These are phyloP conservation scores for Fusarium setosum DNA, from an alignment of 2,329 filamentous ascomycete genomes.

Conservation along the genomic window DNA sequence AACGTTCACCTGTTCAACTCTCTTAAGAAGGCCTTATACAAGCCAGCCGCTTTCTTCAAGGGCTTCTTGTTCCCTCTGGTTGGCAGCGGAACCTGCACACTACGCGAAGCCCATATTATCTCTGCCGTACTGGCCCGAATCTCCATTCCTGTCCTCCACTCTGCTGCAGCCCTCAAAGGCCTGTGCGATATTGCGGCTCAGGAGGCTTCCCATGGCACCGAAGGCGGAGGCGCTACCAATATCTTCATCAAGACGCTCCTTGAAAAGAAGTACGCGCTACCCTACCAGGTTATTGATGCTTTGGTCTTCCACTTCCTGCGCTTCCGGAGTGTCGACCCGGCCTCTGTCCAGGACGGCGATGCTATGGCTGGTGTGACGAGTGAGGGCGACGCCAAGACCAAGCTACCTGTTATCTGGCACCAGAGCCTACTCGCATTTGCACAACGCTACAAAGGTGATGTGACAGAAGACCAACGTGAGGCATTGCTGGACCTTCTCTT, in stretches of 20 bases:
- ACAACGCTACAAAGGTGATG: slow-evolving; percentile 93
- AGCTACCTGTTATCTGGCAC: slow-evolving; percentile 95
- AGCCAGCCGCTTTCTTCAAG: slow-evolving; percentile 96
- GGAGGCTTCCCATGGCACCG: slow-evolving; percentile 83
- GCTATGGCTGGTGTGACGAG: slow-evolving; percentile 60
- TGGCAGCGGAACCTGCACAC: slow-evolving; percentile 84
- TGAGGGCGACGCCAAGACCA: slow-evolving; percentile 65
- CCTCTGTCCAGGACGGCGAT: slow-evolving; percentile 63
- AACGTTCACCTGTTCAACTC: slow-evolving; percentile 95
- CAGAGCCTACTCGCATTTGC: slow-evolving; percentile 93
- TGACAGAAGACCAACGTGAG: slow-evolving; percentile 94
- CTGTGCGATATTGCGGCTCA: slow-evolving; percentile 95
- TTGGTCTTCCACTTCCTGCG: slow-evolving; percentile 97
- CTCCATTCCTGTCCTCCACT: slow-evolving; percentile 91
- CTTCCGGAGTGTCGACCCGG: slow-evolving; percentile 78
- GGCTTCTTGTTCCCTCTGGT: slow-evolving; percentile 93
- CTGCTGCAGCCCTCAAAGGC: slow-evolving; percentile 88
- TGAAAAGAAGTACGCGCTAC: slow-evolving; percentile 97
- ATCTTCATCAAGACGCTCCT: slow-evolving; percentile 93
- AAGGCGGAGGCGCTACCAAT: slow-evolving; percentile 92
- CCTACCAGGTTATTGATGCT: slow-evolving; percentile 93
- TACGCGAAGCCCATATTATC: slow-evolving; percentile 92
- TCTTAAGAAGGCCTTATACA: slow-evolving; percentile 92
- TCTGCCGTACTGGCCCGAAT: slow-evolving; percentile 86
- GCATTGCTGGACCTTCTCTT: slow-evolving; percentile 88